Evolutionary conservation across 73 alveolate genomes (phyloP).

Genomic region (Paramecium biaurelia): DNA sequence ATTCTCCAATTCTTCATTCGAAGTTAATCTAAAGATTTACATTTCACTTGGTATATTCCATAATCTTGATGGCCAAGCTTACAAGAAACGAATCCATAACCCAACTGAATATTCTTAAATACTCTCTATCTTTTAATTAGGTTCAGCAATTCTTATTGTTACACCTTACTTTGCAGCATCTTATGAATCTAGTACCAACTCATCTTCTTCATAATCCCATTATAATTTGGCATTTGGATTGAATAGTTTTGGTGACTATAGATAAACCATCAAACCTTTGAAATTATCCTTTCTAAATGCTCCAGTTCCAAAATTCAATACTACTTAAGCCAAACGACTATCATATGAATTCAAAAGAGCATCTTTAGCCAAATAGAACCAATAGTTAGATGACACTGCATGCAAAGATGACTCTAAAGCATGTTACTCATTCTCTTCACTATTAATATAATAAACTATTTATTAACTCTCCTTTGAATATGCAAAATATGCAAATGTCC

Average conservation of each 20-base stretch:
- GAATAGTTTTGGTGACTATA: background rate
- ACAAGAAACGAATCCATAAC: conserved; percentile 10
- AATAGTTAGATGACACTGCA: background rate
- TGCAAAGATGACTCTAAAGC: background rate
- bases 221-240: background rate
- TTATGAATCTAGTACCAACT: background rate
- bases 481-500: conserved; percentile 46
- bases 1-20: background rate
- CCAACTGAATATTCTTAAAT: background rate
- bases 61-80: background rate
- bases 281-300: conserved; percentile 14
- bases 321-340: conserved; percentile 4
- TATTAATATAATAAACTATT: background rate
- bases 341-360: background rate
- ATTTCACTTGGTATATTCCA: background rate
- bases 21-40: conserved; percentile 19
- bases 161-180: background rate
- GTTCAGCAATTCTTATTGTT: background rate
- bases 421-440: background rate
- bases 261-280: background rate
- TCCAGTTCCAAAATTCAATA: conserved; percentile 24
- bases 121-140: background rate
- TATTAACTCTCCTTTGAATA: background rate
- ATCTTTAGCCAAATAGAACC: conserved; percentile 19
- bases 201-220: conserved; percentile 23